phyloP scores from a whole-genome alignment of 2,329 filamentous ascomycete genomes.

The Talaromyces sp. region DNA sequence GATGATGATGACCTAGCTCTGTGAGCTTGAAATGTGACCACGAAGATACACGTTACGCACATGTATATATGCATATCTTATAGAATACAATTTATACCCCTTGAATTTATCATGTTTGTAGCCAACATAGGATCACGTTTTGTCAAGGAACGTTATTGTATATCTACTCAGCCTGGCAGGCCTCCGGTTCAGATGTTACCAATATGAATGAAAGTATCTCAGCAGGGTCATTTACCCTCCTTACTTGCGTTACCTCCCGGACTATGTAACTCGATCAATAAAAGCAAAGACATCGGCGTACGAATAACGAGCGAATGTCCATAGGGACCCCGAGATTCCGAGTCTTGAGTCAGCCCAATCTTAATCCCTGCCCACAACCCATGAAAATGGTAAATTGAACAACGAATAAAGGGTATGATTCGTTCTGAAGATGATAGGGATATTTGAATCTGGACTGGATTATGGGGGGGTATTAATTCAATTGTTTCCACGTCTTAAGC shows the following conservation, averaged over 20 bases:
- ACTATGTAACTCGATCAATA: not conserved
- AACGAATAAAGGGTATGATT: not conserved
- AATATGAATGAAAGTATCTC: too few relatives aligned
- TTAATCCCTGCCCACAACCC: not conserved
- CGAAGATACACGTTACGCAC: not conserved
- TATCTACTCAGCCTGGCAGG: too few relatives aligned
- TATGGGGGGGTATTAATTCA: not conserved
- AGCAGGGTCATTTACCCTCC: not conserved
- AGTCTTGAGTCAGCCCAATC: not conserved
- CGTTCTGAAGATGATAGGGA: not conserved
- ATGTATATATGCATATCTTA: not conserved
- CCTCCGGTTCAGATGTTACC: too few relatives aligned
- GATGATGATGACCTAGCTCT: not conserved
- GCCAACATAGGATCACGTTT: too few relatives aligned
- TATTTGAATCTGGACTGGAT: not conserved
- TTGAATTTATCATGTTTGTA: not conserved
- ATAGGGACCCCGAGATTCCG: not conserved
- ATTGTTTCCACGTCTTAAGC: too few relatives aligned
- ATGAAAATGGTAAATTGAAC: not conserved
- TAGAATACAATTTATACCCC: not conserved
- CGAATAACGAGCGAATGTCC: not conserved
- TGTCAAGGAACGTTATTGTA: too few relatives aligned
- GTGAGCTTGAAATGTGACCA: slow-evolving; percentile 1
- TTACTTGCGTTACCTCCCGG: not conserved
- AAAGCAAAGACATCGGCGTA: not conserved